These are phyloP conservation scores for Gremmenia infestans DNA, from an alignment of 2,329 filamentous ascomycete genomes.

Conservation along the genomic window DNA sequence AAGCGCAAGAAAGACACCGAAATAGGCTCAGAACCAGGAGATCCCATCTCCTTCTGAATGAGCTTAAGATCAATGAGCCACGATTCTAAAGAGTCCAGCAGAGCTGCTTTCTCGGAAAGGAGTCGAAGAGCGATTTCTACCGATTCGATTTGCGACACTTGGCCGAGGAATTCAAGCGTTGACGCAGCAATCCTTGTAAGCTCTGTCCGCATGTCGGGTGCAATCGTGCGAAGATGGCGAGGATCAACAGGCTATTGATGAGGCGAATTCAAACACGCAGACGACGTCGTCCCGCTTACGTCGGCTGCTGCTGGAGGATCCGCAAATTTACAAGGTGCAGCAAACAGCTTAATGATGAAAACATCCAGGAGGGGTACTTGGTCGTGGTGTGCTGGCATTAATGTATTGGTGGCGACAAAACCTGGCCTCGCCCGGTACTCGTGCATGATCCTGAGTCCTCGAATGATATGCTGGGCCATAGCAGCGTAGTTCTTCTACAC, in stretches of 20 bases:
- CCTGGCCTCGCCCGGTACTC: slow-evolving; percentile 36
- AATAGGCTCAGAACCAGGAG: slow-evolving; percentile 25
- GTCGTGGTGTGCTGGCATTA: slow-evolving; percentile 31
- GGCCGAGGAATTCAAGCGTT: slow-evolving; percentile 32
- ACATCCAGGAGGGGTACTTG: slow-evolving; percentile 37
- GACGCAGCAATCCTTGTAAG: slow-evolving; percentile 32
- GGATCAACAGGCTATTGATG: slow-evolving; percentile 22
- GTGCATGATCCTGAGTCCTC: slow-evolving; percentile 40
- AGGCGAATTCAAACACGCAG: slow-evolving; percentile 19
- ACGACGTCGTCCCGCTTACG: slow-evolving; percentile 14
- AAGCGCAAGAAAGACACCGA: slow-evolving; percentile 34
- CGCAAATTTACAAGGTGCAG: slow-evolving; percentile 39
- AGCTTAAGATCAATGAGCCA: slow-evolving; percentile 33
- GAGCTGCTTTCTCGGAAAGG: slow-evolving; percentile 27
- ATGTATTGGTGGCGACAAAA: slow-evolving; percentile 23
- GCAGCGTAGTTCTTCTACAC: slow-evolving; percentile 36
- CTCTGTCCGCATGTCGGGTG: slow-evolving; percentile 34
- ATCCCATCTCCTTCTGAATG: slow-evolving; percentile 15
- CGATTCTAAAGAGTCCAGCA: slow-evolving; percentile 31
- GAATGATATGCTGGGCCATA: slow-evolving; percentile 40
- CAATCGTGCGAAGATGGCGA: slow-evolving; percentile 30
- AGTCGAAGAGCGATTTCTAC: slow-evolving; percentile 23
- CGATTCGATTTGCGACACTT: slow-evolving; percentile 27
- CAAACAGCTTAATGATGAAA: slow-evolving; percentile 40
- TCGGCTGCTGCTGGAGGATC: slow-evolving; percentile 26